These are phyloP conservation scores for Microthlaspi erraticum DNA, from an alignment of 345 rosid species.

Conservation along the genomic window DNA sequence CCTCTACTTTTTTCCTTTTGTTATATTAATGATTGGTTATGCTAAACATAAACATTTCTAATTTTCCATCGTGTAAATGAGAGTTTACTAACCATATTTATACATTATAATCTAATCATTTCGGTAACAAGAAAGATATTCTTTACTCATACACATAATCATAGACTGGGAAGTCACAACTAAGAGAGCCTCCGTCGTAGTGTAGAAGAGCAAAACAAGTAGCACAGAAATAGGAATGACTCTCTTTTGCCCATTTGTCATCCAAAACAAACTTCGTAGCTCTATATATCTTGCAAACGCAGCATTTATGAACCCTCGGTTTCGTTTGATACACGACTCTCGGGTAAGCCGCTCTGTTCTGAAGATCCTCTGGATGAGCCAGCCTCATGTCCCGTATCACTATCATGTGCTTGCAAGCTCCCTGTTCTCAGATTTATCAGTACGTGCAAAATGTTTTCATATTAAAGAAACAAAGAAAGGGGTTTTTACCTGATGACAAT, in stretches of 20 bases:
- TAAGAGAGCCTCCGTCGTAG: conserved; percentile 46
- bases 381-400: conserved; percentile 86
- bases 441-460: not conserved
- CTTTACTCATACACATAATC: conserved; percentile 59
- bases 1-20: conserved; percentile 26
- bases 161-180: conserved; percentile 53
- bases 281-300: conserved; percentile 63
- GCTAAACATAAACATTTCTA: conserved; percentile 40
- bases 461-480: not conserved
- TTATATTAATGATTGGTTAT: conserved; percentile 5
- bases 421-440: conserved; percentile 50
- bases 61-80: not conserved
- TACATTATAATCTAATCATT: no score
- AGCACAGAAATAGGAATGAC: conserved; percentile 81
- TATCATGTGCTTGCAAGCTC: conserved; percentile 84
- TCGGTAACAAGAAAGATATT: not conserved
- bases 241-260: conserved; percentile 73
- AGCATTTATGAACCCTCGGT: conserved; percentile 61
- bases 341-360: conserved; percentile 72
- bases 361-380: conserved; percentile 75
- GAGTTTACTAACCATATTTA: not conserved
- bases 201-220: conserved; percentile 72
- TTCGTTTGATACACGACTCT: conserved; percentile 56
- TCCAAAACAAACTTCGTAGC: conserved; percentile 65
- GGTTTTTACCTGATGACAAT: conserved; percentile 78